phyloP scores from a whole-genome alignment of 805 yeast genomes.

The Peterozyma toletana region DNA sequence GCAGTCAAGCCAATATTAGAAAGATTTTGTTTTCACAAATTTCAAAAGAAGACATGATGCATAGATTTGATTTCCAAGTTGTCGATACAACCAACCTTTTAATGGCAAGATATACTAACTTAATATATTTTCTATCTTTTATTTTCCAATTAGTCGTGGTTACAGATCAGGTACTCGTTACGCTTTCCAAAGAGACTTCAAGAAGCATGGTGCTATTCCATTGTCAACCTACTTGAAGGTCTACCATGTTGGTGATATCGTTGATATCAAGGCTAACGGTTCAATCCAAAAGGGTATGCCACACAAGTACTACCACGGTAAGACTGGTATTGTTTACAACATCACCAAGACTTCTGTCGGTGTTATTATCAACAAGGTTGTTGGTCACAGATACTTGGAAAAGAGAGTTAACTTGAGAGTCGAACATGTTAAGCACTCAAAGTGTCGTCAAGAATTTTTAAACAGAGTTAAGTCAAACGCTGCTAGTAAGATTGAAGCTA shows the following conservation, averaged over 20 bases:
- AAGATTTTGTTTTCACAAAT: background rate
- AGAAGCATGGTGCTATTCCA: slow-evolving; percentile 91
- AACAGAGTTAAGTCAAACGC: slow-evolving; percentile 98
- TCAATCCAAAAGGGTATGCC: slow-evolving; percentile 99
- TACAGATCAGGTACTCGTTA: slow-evolving; percentile 99
- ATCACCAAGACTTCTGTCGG: slow-evolving; percentile 98
- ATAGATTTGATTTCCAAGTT: background rate
- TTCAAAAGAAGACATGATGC: too few relatives aligned
- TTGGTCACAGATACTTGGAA: slow-evolving; percentile 98
- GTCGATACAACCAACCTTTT: background rate
- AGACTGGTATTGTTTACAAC: slow-evolving; percentile 98
- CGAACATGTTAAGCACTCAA: slow-evolving; percentile 99
- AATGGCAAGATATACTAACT: background rate
- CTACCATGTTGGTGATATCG: slow-evolving; percentile 99
- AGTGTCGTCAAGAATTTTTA: slow-evolving; percentile 98
- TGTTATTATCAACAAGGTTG: slow-evolving; percentile 96
- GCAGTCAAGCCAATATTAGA: too few relatives aligned
- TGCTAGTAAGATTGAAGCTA: slow-evolving; percentile 88
- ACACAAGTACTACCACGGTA: slow-evolving; percentile 99
- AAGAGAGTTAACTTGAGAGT: slow-evolving; percentile 98
- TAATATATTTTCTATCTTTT: background rate
- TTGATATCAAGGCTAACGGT: slow-evolving; percentile 99
- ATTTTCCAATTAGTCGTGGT: slow-evolving; percentile 64
- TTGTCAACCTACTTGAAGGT: slow-evolving; percentile 95
- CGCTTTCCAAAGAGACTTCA: slow-evolving; percentile 99